These are phyloP conservation scores for Elongisporangium undulatum DNA, from an alignment of 352 stramenopile genomes.

Conservation along the genomic window DNA sequence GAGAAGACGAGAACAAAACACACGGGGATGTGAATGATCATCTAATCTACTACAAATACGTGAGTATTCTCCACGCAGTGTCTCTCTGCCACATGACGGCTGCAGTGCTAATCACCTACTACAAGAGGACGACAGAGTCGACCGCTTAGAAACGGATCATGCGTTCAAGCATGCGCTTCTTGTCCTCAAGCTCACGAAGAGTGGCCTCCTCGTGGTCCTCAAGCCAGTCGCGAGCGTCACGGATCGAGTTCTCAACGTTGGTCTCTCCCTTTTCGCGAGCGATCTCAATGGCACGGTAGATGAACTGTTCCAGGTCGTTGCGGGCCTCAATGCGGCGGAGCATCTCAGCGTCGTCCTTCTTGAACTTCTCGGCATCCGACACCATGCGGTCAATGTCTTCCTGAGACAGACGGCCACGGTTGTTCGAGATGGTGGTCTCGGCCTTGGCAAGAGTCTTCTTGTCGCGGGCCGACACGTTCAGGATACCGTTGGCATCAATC, in stretches of 20 bases:
- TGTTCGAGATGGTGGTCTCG: slow-evolving; percentile 73
- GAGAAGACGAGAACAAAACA: neutral
- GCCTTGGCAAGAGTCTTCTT: slow-evolving; percentile 72
- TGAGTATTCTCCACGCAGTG: neutral
- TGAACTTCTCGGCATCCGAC: slow-evolving; percentile 65
- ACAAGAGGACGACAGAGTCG: neutral
- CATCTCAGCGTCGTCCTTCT: slow-evolving; percentile 72
- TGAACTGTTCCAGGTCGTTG: slow-evolving; percentile 66
- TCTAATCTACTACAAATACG: neutral
- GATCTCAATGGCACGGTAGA: slow-evolving; percentile 70
- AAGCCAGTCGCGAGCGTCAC: slow-evolving; percentile 87
- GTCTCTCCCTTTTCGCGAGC: slow-evolving; percentile 62
- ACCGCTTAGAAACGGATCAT: slow-evolving; percentile 63
- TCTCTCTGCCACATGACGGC: neutral
- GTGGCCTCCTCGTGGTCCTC: slow-evolving; percentile 83
- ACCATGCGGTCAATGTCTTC: slow-evolving; percentile 75
- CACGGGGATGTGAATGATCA: neutral
- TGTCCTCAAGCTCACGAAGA: slow-evolving; percentile 93
- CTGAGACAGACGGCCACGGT: slow-evolving; percentile 62
- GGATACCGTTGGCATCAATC: slow-evolving; percentile 91
- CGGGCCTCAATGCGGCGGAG: slow-evolving; percentile 61
- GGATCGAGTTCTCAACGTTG: slow-evolving; percentile 75
- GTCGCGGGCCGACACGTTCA: slow-evolving; percentile 88
- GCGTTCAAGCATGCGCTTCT: slow-evolving; percentile 84
- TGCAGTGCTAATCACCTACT: neutral